Evolutionary conservation across 139 green algal genomes (phyloP), one percentile per base, ranked within the genome.

Genomic region (Trebouxia sp.): DNA sequence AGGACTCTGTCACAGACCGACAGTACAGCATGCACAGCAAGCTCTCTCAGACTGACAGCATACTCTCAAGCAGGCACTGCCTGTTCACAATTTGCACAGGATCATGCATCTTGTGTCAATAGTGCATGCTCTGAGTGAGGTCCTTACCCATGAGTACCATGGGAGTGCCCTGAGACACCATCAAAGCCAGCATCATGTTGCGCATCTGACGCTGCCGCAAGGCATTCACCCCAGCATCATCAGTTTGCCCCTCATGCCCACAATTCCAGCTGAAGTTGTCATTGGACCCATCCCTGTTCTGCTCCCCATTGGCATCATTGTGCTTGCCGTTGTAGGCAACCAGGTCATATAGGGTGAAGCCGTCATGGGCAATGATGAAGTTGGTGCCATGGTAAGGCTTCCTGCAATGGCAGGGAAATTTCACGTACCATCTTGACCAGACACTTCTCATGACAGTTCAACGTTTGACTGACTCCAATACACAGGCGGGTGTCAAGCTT

Each of bases 201-300:
- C 91, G 91, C 92, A 97, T 95, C 90, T 99, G 96, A 14, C 66
- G 58, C 69, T 90, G 76, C 11, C 94, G 86, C 85, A 98, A 83
- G 32, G 82, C 80, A 11, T 80, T 62, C 17, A 98, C 84, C 0
- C 78, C 88, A 15, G 74, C 55, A 80, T 98, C 89, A 42, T 86
- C 83, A 3, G 92, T 97, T 20, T 88, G 65, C 6, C 96, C 97
- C 87, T 99, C 96, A 11, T 82, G 87, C 12, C 97, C 97, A 85
- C 96, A 99, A 86, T 99, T 99, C 97, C 97, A 99, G 24, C 83
- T 93, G 72, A 96, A 94, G 90, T 99, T 99, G 91, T 99, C 96
- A 83, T 99, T 98, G 76, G 80, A 92, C 78, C 97, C 96, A 65
- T 98, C 94, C 35, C 82, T 62, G 76, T 90, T 90, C 30, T 80